phyloP scores from a whole-genome alignment of 2,329 filamentous ascomycete genomes.

The Lasiodiplodia sp. region DNA sequence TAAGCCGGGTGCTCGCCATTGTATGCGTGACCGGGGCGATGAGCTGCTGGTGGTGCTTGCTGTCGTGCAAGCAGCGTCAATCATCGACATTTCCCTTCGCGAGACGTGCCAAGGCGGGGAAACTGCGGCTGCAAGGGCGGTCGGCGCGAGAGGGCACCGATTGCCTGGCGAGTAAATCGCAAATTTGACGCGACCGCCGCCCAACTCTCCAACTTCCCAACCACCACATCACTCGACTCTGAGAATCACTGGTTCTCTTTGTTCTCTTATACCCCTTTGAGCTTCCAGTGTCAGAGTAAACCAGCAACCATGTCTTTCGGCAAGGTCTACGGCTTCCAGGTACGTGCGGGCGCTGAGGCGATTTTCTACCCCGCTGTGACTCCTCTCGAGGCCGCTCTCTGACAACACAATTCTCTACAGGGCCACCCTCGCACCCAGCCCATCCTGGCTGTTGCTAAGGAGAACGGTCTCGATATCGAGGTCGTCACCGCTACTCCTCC shows the following conservation, averaged over 20 bases:
- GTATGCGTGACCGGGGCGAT: slow-evolving; percentile 3
- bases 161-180: slow-evolving; percentile 20
- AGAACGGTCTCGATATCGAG: slow-evolving; percentile 93
- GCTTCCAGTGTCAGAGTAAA: slow-evolving; percentile 12
- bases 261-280: slow-evolving; percentile 10
- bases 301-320: slow-evolving; percentile 79
- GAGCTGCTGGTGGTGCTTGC: slow-evolving; percentile 9
- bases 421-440: slow-evolving; percentile 88
- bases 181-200: slow-evolving; percentile 27
- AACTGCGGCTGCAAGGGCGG: slow-evolving; percentile 9
- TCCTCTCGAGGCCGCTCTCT: slow-evolving; percentile 37
- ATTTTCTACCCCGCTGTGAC: slow-evolving; percentile 34
- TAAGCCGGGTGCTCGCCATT: slow-evolving; percentile 34
- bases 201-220: slow-evolving; percentile 17
- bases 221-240: slow-evolving; percentile 10
- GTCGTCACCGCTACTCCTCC: slow-evolving; percentile 73
- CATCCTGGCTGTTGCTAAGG: slow-evolving; percentile 94
- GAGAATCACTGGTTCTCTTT: slow-evolving; percentile 24
- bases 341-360: slow-evolving; percentile 53
- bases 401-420: slow-evolving; percentile 55
- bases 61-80: slow-evolving; percentile 5
- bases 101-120: slow-evolving; percentile 14
- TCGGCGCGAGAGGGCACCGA: slow-evolving; percentile 23
- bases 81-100: slow-evolving; percentile 21
- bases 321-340: slow-evolving; percentile 90